phyloP scores from a whole-genome alignment of 2,329 filamentous ascomycete genomes.

The Ceratocystis alfenasii region DNA sequence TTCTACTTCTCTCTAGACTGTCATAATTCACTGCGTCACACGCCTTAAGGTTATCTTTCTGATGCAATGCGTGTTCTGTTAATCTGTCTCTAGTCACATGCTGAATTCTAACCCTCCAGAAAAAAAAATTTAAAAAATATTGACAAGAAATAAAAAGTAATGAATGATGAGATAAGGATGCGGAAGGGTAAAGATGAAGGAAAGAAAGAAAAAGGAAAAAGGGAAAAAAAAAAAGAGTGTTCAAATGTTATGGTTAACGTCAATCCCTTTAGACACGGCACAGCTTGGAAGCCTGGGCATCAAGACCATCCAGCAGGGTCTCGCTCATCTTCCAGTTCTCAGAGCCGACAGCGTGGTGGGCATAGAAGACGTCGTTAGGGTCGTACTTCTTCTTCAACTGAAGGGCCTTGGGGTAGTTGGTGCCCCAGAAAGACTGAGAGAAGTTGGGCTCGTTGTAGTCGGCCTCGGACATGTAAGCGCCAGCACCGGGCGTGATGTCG shows the following conservation, averaged over 20 bases:
- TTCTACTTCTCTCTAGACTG: neutral
- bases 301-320: constrained; percentile 26
- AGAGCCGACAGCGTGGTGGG: constrained; percentile 39
- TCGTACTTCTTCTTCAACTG: constrained; percentile 40
- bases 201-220: too few relatives aligned
- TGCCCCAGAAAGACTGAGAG: constrained; percentile 37
- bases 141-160: neutral
- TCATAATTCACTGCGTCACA: neutral
- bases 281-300: constrained; percentile 31
- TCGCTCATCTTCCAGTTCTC: constrained; percentile 36
- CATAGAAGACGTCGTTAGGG: constrained; percentile 37
- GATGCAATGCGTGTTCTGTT: constrained; percentile 8
- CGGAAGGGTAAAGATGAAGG: too few relatives aligned
- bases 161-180: neutral
- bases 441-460: constrained; percentile 38
- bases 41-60: neutral
- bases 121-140: constrained; percentile 18
- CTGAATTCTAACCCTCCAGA: constrained; percentile 26
- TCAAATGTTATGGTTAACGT: neutral
- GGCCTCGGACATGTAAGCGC: constrained; percentile 42
- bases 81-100: constrained; percentile 1
- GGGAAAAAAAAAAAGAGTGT: too few relatives aligned
- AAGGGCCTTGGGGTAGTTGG: constrained; percentile 34
- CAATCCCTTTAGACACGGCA: constrained; percentile 25
- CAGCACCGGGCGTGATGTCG: constrained; percentile 32